phyloP scores from a whole-genome alignment of 129 eudicot genomes.

The Escallonia rubra region DNA sequence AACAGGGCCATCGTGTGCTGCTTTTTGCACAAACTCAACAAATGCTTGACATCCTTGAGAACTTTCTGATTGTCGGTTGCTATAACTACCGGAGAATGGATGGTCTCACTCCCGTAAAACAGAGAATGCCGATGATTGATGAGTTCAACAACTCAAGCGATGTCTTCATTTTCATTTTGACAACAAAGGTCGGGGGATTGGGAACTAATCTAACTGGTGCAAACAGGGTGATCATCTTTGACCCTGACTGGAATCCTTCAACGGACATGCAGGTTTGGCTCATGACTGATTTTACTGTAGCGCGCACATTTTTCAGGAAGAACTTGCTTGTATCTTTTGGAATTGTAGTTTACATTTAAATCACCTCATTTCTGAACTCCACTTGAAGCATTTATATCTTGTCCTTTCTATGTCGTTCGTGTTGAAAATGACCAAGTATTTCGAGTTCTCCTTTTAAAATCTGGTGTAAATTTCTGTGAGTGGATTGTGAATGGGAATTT shows the following conservation, averaged over 20 bases:
- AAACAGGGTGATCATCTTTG: conserved; percentile 87
- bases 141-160: conserved; percentile 77
- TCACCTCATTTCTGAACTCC: too few relatives aligned
- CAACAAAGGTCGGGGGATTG: conserved; percentile 96
- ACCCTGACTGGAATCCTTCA: conserved; percentile 99
- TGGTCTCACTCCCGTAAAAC: conserved; percentile 84
- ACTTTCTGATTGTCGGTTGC: conserved; percentile 39
- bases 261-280: conserved; percentile 87
- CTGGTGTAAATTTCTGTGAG: too few relatives aligned
- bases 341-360: neutral
- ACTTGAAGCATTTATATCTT: too few relatives aligned
- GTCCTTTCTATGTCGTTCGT: too few relatives aligned
- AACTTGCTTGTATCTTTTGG: neutral
- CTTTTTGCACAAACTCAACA: conserved; percentile 94
- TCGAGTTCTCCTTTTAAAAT: too few relatives aligned
- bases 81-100: conserved; percentile 91
- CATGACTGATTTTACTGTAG: neutral
- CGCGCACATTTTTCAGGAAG: neutral
- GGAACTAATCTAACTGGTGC: conserved; percentile 97
- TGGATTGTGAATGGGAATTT: neutral
- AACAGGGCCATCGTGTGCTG: conserved; percentile 93
- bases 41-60: conserved; percentile 94
- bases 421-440: too few relatives aligned
- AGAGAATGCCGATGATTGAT: conserved; percentile 79
- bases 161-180: conserved; percentile 77